phyloP scores from a whole-genome alignment of 257 asterid species.

The Plantago ovata region DNA sequence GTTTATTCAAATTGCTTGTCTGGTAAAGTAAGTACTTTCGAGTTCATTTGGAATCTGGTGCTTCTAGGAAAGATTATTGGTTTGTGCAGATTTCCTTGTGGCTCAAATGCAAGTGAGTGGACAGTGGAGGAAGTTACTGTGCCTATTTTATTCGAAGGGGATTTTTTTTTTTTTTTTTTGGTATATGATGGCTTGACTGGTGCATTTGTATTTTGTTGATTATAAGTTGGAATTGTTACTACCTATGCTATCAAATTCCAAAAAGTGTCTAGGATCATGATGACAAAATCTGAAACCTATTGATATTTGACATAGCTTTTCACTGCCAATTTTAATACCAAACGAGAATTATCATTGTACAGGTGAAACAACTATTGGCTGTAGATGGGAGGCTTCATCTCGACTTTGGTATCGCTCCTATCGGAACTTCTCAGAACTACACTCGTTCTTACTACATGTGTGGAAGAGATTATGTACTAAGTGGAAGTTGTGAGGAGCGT shows the following conservation, averaged over 20 bases:
- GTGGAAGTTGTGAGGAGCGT: conserved; percentile 97
- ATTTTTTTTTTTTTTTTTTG: too few relatives aligned
- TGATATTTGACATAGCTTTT: neutral
- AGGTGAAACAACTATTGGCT: conserved; percentile 90
- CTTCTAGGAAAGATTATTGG: neutral
- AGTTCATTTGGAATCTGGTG: neutral
- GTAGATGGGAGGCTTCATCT: conserved; percentile 89
- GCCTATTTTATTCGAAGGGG: too few relatives aligned
- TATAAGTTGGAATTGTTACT: conserved; percentile 7
- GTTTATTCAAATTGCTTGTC: neutral
- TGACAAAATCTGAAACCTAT: neutral
- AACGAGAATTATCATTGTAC: conserved; percentile 20
- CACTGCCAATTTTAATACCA: conserved; percentile 9
- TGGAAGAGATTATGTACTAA: conserved; percentile 84
- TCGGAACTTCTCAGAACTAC: conserved; percentile 85
- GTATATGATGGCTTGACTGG: too few relatives aligned
- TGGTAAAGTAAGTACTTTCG: neutral
- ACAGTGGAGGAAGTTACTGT: too few relatives aligned
- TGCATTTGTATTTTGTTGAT: too few relatives aligned
- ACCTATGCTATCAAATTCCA: conserved; percentile 8
- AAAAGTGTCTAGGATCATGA: neutral
- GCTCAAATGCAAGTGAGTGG: too few relatives aligned
- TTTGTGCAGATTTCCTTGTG: too few relatives aligned
- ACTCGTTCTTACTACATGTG: conserved; percentile 92
- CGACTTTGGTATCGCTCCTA: conserved; percentile 67